Conservation (phyloP, 371 early-diverging fungal genomes). For the Ordospora colligata region DNA sequence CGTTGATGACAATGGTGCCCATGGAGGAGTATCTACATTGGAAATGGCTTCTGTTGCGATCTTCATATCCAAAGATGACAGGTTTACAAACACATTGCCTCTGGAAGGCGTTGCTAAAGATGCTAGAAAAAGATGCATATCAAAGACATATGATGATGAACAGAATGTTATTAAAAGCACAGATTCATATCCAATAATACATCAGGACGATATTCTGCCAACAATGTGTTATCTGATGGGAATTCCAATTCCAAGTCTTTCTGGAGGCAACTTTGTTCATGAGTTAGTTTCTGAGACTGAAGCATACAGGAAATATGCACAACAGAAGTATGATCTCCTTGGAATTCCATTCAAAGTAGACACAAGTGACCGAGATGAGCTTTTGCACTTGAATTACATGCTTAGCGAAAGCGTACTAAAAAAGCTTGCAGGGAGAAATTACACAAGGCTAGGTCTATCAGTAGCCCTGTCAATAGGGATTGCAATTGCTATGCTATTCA, state of each 20-base stretch:
- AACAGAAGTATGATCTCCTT: constrained; percentile 17
- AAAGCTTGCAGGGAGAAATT: neutral
- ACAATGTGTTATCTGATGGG: constrained; percentile 58
- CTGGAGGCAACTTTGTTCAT: constrained; percentile 54
- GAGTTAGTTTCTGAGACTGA: constrained; percentile 30
- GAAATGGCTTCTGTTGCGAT: constrained; percentile 63
- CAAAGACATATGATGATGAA: constrained; percentile 12
- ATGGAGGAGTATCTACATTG: constrained; percentile 80
- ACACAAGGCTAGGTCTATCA: neutral
- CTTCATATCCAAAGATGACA: constrained; percentile 43
- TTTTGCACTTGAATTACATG: neutral
- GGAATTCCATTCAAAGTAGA: neutral
- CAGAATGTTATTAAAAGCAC: neutral
- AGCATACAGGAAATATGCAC: constrained; percentile 3
- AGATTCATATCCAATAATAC: constrained; percentile 16
- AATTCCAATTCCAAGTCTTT: constrained; percentile 47
- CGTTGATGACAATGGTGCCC: constrained; percentile 89
- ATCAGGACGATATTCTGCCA: constrained; percentile 60
- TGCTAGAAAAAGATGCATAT: neutral
- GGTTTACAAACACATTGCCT: neutral
- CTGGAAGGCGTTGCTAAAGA: neutral
- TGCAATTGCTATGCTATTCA: neutral
- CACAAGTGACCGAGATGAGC: neutral
- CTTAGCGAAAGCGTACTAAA: neutral
- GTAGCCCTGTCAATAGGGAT: neutral